Base-by-base conservation (phyloP, 805 yeast species). In the Naumovozyma castellii region DNA sequence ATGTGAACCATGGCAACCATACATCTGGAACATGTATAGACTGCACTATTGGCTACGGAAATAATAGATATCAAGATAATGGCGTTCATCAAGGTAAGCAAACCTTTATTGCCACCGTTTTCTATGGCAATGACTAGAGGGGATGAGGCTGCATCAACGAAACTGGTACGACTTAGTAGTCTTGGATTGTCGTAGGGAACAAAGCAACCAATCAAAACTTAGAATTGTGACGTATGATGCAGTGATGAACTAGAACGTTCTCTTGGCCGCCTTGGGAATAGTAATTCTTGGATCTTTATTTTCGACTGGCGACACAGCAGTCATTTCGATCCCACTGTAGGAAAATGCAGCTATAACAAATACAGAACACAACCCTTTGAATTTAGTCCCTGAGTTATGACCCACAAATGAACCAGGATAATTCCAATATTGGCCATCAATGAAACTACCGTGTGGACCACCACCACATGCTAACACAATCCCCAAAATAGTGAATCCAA, bases 341-440 rank as follows among this genome's bases (percentile, higher is more conserved):
- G 84, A 71, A 55, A 80, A 82, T 1, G 86, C 84, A 17, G 88
- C 86, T 42, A 81, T 71, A 14, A 77, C 83, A n/a, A n/a, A n/a
- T n/a, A n/a, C n/a, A n/a, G n/a, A n/a, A n/a, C n/a, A n/a, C n/a
- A n/a, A n/a, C n/a, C n/a, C n/a, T 44, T 84, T 85, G 57, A 78
- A 79, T 56, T 78, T 62, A 5, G 76, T n/a, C n/a, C n/a, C n/a
- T n/a, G n/a, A n/a, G n/a, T n/a, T n/a, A n/a, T n/a, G 75, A 46
- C 65, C 55, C 20, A 73, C 68, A 48, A 75, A 72, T 73, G 69
- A 44, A 48, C 78, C 78, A 2, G 78, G 78, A 30, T 70, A 38
- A 40, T 65, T 62, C 73, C 75, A 73, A 53, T 69, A 70, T n/a
- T n/a, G n/a, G n/a, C n/a, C n/a, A n/a, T n/a, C n/a, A n/a, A n/a